phyloP scores from a whole-genome alignment of 2,329 filamentous ascomycete species.

The Fusarium mangiferae region DNA sequence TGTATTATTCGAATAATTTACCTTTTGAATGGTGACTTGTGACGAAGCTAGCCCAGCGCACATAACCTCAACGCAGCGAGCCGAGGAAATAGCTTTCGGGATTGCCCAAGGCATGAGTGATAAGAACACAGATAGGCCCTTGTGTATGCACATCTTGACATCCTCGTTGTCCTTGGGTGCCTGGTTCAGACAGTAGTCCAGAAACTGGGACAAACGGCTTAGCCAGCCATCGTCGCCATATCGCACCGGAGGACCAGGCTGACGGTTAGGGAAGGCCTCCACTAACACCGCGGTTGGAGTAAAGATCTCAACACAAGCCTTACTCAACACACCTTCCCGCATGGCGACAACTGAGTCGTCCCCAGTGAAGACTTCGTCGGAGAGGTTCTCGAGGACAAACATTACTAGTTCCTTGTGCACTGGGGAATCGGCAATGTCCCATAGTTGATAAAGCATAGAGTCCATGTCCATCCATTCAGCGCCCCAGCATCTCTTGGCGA shows the following conservation, averaged over 20 bases:
- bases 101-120: constrained; percentile 89
- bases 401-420: constrained; percentile 87
- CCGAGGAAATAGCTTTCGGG: constrained; percentile 79
- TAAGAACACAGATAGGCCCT: constrained; percentile 79
- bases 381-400: constrained; percentile 87
- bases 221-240: constrained; percentile 90
- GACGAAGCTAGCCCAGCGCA: constrained; percentile 76
- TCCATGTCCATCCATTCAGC: constrained; percentile 97
- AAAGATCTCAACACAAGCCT: constrained; percentile 93
- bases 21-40: constrained; percentile 79
- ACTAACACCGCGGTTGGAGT: constrained; percentile 80
- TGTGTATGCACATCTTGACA: constrained; percentile 76
- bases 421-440: constrained; percentile 73
- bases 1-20: constrained; percentile 44
- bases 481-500: constrained; percentile 94
- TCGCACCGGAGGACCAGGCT: constrained; percentile 74
- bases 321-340: constrained; percentile 84
- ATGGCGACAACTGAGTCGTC: constrained; percentile 89
- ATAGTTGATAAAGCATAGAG: constrained; percentile 80
- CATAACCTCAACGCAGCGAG: constrained; percentile 75
- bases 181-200: constrained; percentile 76
- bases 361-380: constrained; percentile 91
- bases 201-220: constrained; percentile 76
- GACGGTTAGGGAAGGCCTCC: constrained; percentile 80
- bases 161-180: constrained; percentile 73